phyloP scores from a whole-genome alignment of 2,329 filamentous ascomycete genomes.

The Pleomassaria siparia region DNA sequence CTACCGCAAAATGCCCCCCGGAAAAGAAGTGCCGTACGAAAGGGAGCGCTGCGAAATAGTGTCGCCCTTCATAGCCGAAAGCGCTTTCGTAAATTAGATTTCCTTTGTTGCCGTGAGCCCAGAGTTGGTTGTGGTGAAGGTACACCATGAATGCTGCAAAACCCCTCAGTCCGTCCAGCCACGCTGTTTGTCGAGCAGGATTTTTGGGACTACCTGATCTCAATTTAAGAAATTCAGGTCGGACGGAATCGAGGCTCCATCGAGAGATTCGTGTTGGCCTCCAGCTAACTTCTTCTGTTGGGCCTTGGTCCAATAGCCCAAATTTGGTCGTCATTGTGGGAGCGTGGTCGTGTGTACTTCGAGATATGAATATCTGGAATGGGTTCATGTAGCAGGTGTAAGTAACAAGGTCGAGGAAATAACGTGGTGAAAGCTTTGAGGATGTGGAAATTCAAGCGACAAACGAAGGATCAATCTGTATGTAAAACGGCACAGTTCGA shows the following conservation, averaged over 20 bases:
- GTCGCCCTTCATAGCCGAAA: slow-evolving; percentile 33
- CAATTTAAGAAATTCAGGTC: slow-evolving; percentile 32
- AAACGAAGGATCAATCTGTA: too few species aligned
- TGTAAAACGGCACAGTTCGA: too few species aligned
- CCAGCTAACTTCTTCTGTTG: slow-evolving; percentile 32
- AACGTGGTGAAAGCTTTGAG: too few species aligned
- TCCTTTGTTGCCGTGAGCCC: slow-evolving; percentile 52
- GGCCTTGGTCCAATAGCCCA: slow-evolving; percentile 29
- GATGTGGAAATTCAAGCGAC: too few species aligned
- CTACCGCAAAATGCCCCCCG: slow-evolving; percentile 54
- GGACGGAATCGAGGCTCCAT: slow-evolving; percentile 35
- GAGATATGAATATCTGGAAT: too few species aligned
- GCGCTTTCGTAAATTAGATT: slow-evolving; percentile 46
- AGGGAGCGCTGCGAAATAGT: slow-evolving; percentile 43
- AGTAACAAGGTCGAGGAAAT: too few species aligned
- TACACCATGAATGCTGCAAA: slow-evolving; percentile 69
- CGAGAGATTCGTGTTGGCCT: slow-evolving; percentile 26
- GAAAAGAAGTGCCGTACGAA: slow-evolving; percentile 53
- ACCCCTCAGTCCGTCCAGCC: slow-evolving; percentile 65
- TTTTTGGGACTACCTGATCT: slow-evolving; percentile 23
- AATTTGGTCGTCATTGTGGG: slow-evolving; percentile 32
- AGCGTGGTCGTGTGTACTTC: too few species aligned
- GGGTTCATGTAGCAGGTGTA: too few species aligned
- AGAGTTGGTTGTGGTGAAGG: slow-evolving; percentile 54
- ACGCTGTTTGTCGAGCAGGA: slow-evolving; percentile 30